Evolutionary conservation across 345 rosid species (phyloP).

Genomic region (Arabis hirsuta): DNA sequence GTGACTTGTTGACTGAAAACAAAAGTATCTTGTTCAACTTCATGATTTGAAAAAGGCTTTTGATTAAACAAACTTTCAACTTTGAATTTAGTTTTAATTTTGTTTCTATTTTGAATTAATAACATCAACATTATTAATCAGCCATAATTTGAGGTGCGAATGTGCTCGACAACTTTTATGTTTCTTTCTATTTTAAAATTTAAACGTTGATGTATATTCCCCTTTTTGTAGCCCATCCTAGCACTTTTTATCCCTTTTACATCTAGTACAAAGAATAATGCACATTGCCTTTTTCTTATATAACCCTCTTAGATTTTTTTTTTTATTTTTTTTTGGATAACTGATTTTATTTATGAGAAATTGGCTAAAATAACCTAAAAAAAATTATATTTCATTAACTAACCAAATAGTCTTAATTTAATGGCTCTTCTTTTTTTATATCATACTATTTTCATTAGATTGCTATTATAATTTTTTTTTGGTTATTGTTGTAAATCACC

Average conservation of each 20-base stretch:
- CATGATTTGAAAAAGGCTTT: too few relatives aligned
- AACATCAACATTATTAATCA: neutral
- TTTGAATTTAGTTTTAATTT: neutral
- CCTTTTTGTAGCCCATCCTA: slow-evolving; percentile 36
- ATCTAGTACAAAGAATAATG: slow-evolving; percentile 42
- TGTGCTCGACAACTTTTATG: slow-evolving; percentile 40
- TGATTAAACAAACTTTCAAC: too few relatives aligned
- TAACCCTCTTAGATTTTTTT: slow-evolving; percentile 20
- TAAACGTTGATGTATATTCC: slow-evolving; percentile 31
- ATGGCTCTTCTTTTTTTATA: too few relatives aligned
- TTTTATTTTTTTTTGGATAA: neutral
- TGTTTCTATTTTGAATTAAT: neutral
- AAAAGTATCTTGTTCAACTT: too few relatives aligned
- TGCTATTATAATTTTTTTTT: too few relatives aligned
- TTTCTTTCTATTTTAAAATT: slow-evolving; percentile 39
- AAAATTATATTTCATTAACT: too few relatives aligned
- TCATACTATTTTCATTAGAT: too few relatives aligned
- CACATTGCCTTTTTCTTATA: slow-evolving; percentile 25
- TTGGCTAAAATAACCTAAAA: too few relatives aligned
- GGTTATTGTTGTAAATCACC: too few relatives aligned
- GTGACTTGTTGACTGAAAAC: too few relatives aligned
- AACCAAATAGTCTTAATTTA: too few relatives aligned
- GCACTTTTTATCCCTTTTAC: slow-evolving; percentile 34
- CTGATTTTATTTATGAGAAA: neutral
- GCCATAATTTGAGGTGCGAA: slow-evolving; percentile 26